phyloP scores from a whole-genome alignment of 1,284 basidiomycete species.

The Trichosporon sp. region DNA sequence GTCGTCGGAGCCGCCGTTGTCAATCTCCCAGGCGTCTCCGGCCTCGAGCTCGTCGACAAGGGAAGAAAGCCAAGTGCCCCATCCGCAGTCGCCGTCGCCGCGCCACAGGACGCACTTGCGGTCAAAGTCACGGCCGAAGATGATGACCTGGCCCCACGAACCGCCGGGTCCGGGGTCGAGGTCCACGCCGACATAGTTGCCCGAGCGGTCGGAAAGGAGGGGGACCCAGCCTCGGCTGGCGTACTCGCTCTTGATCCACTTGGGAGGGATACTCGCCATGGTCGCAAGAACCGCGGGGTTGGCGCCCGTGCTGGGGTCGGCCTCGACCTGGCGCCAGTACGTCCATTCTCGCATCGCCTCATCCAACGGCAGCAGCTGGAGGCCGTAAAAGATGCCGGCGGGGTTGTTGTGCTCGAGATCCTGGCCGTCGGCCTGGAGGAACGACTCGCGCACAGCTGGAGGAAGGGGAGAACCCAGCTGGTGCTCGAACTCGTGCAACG shows the following conservation, averaged over 20 bases:
- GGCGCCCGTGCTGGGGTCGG: constrained; percentile 66
- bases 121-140: constrained; percentile 97
- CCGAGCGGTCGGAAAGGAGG: constrained; percentile 83
- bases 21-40: constrained; percentile 79
- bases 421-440: constrained; percentile 75
- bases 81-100: constrained; percentile 84
- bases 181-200: constrained; percentile 96
- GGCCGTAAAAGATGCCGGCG: constrained; percentile 74
- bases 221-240: constrained; percentile 95
- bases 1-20: constrained; percentile 50
- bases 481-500: constrained; percentile 71
- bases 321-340: constrained; percentile 88
- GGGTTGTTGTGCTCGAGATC: constrained; percentile 66
- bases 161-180: constrained; percentile 77
- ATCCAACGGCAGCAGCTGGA: constrained; percentile 77
- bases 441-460: constrained; percentile 73
- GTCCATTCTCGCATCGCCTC: constrained; percentile 87
- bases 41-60: constrained; percentile 91
- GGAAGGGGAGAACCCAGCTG: constrained; percentile 77
- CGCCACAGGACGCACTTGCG: constrained; percentile 92
- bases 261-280: constrained; percentile 85
- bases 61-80: constrained; percentile 89
- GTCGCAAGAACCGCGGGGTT: constrained; percentile 64
- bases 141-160: constrained; percentile 83
- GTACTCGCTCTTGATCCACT: constrained; percentile 87